Conservation (phyloP, 2,329 filamentous ascomycete genomes). For the Hypoxylon sp. region DNA sequence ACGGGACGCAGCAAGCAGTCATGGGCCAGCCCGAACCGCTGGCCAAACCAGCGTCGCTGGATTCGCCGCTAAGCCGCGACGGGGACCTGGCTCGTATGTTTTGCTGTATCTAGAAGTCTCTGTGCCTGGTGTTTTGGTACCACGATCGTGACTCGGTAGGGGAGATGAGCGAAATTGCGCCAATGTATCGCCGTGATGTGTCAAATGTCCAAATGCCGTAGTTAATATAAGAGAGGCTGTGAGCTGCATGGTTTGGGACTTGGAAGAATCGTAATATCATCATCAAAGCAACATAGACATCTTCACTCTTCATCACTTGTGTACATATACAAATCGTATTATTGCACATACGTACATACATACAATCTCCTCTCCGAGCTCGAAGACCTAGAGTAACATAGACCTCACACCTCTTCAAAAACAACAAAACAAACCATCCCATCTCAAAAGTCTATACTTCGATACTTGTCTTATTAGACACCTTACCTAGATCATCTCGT, state of each 20-base stretch:
- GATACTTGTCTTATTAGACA: conserved; percentile 37
- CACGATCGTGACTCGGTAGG: conserved; percentile 13
- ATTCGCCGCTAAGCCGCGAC: conserved; percentile 37
- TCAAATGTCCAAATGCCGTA: not conserved
- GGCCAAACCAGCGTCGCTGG: conserved; percentile 29
- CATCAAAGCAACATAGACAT: conserved; percentile 40
- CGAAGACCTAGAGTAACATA: conserved; percentile 23
- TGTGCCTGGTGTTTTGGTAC: conserved; percentile 4
- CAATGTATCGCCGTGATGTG: conserved; percentile 10
- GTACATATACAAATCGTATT: conserved; percentile 13
- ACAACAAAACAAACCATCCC: conserved; percentile 17
- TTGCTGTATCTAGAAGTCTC: conserved; percentile 21
- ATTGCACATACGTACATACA: conserved; percentile 4
- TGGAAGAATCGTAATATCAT: conserved; percentile 16
- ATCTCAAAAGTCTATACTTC: conserved; percentile 32
- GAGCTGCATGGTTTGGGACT: conserved; percentile 26
- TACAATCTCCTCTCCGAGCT: conserved; percentile 35
- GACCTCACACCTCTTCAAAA: conserved; percentile 32
- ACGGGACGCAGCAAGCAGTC: conserved; percentile 25
- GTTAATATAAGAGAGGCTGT: conserved; percentile 37
- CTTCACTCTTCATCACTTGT: conserved; percentile 31
- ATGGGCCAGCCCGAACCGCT: conserved; percentile 30
- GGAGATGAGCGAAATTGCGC: conserved; percentile 15
- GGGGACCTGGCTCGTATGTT: conserved; percentile 37
- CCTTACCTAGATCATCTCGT: conserved; percentile 8